Base-by-base conservation (phyloP, 164 flowering plant genomes). In the Liriodendron chinense region DNA sequence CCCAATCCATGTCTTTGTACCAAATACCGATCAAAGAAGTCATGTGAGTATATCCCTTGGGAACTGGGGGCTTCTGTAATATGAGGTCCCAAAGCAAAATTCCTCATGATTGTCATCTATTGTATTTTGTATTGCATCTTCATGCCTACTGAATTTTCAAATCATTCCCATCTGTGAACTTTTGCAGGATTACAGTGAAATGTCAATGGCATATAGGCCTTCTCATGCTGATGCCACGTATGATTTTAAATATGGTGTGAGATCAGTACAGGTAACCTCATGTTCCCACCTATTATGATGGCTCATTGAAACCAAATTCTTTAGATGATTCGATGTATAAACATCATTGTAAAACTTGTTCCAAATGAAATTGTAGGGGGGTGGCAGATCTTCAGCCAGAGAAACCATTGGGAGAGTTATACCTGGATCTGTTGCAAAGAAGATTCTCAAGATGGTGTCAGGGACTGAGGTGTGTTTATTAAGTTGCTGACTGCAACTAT, bases 331-430 rank as follows among this genome's bases (percentile, higher is more conserved):
- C 4, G 9, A 23, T 50, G 13, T 26, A 9, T 64, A 72, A 50
- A 48, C 57, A 70, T 34, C 43, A 28, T 28, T 10, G 9, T 63
- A 48, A 34, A 62, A 47, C 14, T 43, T 72, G 16, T 64, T 20
- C 5, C 53, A 64, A 77, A 53, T 75, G 74, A 24, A 79, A 74
- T 65, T 87, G 62, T 78, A 96, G 99, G 99, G 99, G 70, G 99
- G 99, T 81, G 99, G 99, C 73, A 92, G 99, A 84, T 96, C 99
- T 73, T 96, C 99, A 66, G 99, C 99, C 1, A 90, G 99, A 84
- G 99, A 96, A 88, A 96, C 99, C 16, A 96, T 96, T 79, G 99
- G 99, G 76, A 94, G 99, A 84, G 99, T 96, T 81, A 95, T 94
- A 71, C 85, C 95, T 75, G 99, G 99, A 75, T 98, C 98, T 78